Percentiles rank a stretch among this genome's conserved stretches.
phyloP scores from a whole-genome alignment of 1,284 basidiomycete species.

The Schizopora paradoxa region DNA sequence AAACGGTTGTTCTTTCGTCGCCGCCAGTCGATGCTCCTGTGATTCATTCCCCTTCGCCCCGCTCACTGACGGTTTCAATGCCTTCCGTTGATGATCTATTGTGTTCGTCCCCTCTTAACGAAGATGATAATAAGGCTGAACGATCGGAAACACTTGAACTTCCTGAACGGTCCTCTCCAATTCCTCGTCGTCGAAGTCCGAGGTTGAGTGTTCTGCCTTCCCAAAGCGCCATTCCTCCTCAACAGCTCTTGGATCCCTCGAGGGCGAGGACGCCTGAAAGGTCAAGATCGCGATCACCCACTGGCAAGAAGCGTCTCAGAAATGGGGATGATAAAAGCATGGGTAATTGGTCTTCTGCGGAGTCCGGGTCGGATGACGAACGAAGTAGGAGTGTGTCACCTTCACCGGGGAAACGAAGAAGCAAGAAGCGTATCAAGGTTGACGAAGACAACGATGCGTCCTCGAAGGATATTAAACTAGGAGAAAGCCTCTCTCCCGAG shows the following conservation, averaged over 20 bases:
- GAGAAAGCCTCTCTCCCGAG: conserved; percentile 12
- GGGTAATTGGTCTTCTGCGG: conserved; percentile 3
- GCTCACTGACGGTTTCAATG: neutral
- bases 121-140: no score
- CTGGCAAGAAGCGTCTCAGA: conserved; percentile 8
- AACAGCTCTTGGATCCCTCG: neutral
- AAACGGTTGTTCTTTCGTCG: conserved; percentile 7
- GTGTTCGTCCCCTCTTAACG: conserved; percentile 10
- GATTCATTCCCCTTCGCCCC: conserved; percentile 15
- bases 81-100: conserved; percentile 16
- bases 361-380: conserved; percentile 8
- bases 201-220: conserved; percentile 13
- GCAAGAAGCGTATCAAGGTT: conserved; percentile 14
- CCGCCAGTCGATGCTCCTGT: neutral
- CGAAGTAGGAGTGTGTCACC: conserved; percentile 5
- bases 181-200: conserved; percentile 13
- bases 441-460: neutral
- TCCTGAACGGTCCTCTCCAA: no score
- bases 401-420: conserved; percentile 1
- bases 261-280: neutral
- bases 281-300: neutral
- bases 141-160: neutral
- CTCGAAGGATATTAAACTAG: conserved; percentile 5
- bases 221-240: neutral
- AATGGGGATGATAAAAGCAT: conserved; percentile 3